These are phyloP conservation scores for Phanerodontia chrysosporium DNA, from an alignment of 768 basidiomycete genomes.

Conservation along the genomic window DNA sequence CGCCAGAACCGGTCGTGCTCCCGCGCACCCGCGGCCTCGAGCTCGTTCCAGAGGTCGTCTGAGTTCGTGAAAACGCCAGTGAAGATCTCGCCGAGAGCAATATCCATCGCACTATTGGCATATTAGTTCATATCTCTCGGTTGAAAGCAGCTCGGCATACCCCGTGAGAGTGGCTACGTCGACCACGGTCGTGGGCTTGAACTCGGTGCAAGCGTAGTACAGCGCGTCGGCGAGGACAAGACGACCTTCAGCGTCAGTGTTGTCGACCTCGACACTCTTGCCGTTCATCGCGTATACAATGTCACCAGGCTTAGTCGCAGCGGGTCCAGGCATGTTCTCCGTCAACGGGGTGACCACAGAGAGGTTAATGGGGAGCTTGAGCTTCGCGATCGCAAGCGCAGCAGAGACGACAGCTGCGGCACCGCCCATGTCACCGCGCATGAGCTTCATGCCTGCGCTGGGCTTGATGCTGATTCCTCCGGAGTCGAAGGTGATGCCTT, in stretches of 20 bases:
- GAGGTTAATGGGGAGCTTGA: conserved; percentile 77
- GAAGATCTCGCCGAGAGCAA: conserved; percentile 73
- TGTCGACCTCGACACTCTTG: conserved; percentile 82
- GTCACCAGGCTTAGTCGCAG: conserved; percentile 74
- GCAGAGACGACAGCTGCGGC: conserved; percentile 76
- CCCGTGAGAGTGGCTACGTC: conserved; percentile 88
- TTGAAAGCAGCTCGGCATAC: conserved; percentile 29
- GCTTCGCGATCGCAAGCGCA: conserved; percentile 74
- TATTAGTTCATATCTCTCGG: not conserved
- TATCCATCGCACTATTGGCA: conserved; percentile 53
- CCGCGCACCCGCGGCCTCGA: conserved; percentile 63
- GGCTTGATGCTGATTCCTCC: conserved; percentile 88
- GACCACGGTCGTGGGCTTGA: conserved; percentile 77
- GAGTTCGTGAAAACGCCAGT: conserved; percentile 79
- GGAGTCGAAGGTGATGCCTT: conserved; percentile 87
- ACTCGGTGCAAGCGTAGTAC: conserved; percentile 74
- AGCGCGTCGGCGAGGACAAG: conserved; percentile 82
- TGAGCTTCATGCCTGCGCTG: conserved; percentile 74
- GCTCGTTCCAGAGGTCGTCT: conserved; percentile 66
- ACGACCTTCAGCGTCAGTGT: conserved; percentile 83
- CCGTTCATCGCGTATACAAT: conserved; percentile 86
- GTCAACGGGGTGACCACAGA: conserved; percentile 69
- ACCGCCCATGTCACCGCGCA: conserved; percentile 91
- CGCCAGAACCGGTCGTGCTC: conserved; percentile 89
- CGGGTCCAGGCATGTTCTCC: conserved; percentile 81